Conservation (phyloP, 768 basidiomycete species). For the Russula ochroleuca region DNA sequence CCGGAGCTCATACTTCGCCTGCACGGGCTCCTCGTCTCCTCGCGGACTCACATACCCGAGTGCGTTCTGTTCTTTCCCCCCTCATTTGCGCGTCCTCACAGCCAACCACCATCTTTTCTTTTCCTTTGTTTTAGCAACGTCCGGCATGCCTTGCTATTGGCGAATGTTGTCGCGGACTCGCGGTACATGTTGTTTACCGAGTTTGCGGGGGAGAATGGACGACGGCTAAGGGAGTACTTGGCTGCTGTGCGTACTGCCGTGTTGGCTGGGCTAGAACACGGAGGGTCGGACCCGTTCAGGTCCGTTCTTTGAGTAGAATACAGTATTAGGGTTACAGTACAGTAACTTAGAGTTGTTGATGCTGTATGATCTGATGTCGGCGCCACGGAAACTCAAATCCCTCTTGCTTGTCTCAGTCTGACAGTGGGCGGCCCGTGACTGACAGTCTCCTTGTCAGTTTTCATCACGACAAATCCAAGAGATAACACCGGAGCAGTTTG, state of each 20-base stretch:
- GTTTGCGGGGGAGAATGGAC: slow-evolving; percentile 61
- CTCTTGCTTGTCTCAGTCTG: too few species aligned
- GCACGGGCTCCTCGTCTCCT: slow-evolving; percentile 65
- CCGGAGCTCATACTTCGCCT: slow-evolving; percentile 87
- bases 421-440: too few species aligned
- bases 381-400: too few species aligned
- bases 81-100: not conserved
- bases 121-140: slow-evolving; percentile 52
- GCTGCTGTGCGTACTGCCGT: slow-evolving; percentile 66
- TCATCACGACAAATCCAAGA: too few species aligned
- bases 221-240: slow-evolving; percentile 68
- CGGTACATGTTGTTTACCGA: slow-evolving; percentile 59
- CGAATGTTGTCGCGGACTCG: slow-evolving; percentile 85
- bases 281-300: slow-evolving; percentile 71
- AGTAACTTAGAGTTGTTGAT: too few species aligned
- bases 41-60: slow-evolving; percentile 62
- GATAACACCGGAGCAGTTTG: too few species aligned
- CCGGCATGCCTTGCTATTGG: slow-evolving; percentile 66
- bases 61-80: slow-evolving; percentile 36
- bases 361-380: too few species aligned
- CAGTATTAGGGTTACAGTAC: not conserved
- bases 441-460: too few species aligned
- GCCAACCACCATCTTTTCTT: not conserved
- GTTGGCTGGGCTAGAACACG: slow-evolving; percentile 64
- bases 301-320: slow-evolving; percentile 30